A percentile compares a stretch with the other conserved stretches of the same genome.
These are phyloP conservation scores for Zygotorulaspora danielsina DNA, from an alignment of 805 yeast genomes.

Conservation along the genomic window DNA sequence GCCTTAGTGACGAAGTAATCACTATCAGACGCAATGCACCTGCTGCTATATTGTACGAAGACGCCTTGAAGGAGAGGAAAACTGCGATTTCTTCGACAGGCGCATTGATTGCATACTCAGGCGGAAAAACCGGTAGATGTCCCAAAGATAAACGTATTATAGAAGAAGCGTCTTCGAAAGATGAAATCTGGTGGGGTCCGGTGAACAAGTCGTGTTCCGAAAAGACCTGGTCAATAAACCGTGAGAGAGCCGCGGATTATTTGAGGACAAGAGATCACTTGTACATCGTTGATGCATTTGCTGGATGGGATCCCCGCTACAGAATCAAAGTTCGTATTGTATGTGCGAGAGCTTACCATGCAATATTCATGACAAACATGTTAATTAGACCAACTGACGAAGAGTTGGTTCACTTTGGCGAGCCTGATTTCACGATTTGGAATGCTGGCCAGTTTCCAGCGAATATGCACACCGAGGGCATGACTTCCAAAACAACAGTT, in stretches of 20 bases:
- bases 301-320: conserved; percentile 99
- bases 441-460: conserved; percentile 99
- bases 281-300: conserved; percentile 92
- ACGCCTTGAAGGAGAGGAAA: conserved; percentile 83
- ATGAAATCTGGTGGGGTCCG: conserved; percentile 98
- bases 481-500: conserved; percentile 94
- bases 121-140: conserved; percentile 94
- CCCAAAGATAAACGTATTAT: conserved; percentile 98
- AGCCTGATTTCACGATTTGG: conserved; percentile 97
- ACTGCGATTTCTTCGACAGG: conserved; percentile 91
- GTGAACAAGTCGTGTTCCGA: conserved; percentile 93
- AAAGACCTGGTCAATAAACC: conserved; percentile 90
- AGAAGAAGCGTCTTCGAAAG: conserved; percentile 80
- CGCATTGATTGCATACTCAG: conserved; percentile 93
- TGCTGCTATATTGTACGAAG: conserved; percentile 89
- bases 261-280: conserved; percentile 92
- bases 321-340: conserved; percentile 92
- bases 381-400: conserved; percentile 89
- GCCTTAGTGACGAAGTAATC: conserved; percentile 55
- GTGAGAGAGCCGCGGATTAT: conserved; percentile 95
- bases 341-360: conserved; percentile 98
- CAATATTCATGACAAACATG: conserved; percentile 97
- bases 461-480: conserved; percentile 90
- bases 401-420: conserved; percentile 85
- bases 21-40: conserved; percentile 85